phyloP scores from a whole-genome alignment of 2,329 filamentous ascomycete genomes.

The Ophiostoma australiae region DNA sequence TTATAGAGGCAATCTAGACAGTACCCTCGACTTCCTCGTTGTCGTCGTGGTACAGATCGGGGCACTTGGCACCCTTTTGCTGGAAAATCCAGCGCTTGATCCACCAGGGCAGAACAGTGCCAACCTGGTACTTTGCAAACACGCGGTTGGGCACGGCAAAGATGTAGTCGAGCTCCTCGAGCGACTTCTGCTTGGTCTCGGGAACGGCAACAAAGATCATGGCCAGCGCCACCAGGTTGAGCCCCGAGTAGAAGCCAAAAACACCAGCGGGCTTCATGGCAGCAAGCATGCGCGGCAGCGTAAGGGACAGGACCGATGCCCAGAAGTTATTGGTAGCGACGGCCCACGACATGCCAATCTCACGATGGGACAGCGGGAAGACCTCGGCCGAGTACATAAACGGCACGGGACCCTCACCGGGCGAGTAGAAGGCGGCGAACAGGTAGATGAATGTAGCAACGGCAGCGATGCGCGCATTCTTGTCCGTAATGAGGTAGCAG shows the following conservation, averaged over 20 bases:
- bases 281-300: constrained; percentile 41
- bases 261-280: constrained; percentile 35
- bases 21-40: neutral
- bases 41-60: constrained; percentile 22
- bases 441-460: constrained; percentile 47
- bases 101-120: constrained; percentile 33
- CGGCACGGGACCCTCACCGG: constrained; percentile 60
- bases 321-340: constrained; percentile 26
- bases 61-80: constrained; percentile 20
- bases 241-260: constrained; percentile 52
- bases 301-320: constrained; percentile 30
- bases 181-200: constrained; percentile 56
- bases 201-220: constrained; percentile 56
- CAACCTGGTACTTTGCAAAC: constrained; percentile 19
- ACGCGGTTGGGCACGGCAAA: constrained; percentile 55
- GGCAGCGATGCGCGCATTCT: constrained; percentile 37
- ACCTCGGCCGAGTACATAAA: constrained; percentile 67
- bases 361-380: constrained; percentile 65
- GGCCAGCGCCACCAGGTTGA: constrained; percentile 53
- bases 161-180: constrained; percentile 57
- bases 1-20: neutral
- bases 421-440: constrained; percentile 33
- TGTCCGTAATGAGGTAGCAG: constrained; percentile 21
- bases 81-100: constrained; percentile 21
- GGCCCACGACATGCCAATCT: constrained; percentile 54